Percentiles rank a stretch among this genome's conserved stretches.
Evolutionary conservation across 2,329 filamentous ascomycete species (phyloP).

Genomic region (Thermomyces lanuginosus): DNA sequence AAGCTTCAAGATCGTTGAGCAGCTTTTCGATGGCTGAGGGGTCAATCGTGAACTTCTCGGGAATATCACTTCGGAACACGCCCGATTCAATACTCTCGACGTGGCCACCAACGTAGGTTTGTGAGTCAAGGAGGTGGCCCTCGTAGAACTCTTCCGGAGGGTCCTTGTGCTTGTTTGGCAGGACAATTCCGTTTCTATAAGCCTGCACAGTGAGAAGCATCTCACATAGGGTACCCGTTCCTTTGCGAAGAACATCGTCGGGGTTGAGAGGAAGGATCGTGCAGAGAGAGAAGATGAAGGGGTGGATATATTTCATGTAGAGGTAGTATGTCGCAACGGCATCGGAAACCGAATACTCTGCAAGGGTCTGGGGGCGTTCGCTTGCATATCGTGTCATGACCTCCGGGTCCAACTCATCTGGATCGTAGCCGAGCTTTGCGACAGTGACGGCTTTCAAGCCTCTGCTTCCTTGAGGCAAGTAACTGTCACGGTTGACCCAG

Average conservation of each 20-base stretch:
- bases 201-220: slow-evolving; percentile 99
- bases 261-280: slow-evolving; percentile 88
- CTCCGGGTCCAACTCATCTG: slow-evolving; percentile 92
- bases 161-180: slow-evolving; percentile 90
- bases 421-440: slow-evolving; percentile 94
- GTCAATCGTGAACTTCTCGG: slow-evolving; percentile 86
- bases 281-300: slow-evolving; percentile 96
- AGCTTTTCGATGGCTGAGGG: slow-evolving; percentile 78
- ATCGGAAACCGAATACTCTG: slow-evolving; percentile 97
- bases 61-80: slow-evolving; percentile 90
- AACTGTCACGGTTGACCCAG: slow-evolving; percentile 98
- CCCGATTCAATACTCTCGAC: slow-evolving; percentile 98
- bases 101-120: slow-evolving; percentile 96
- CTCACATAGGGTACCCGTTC: slow-evolving; percentile 95
- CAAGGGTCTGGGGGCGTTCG: slow-evolving; percentile 82
- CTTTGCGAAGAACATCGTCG: slow-evolving; percentile 85
- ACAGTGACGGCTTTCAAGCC: slow-evolving; percentile 95
- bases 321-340: slow-evolving; percentile 97
- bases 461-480: slow-evolving; percentile 89
- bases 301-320: slow-evolving; percentile 99
- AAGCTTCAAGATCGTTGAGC: slow-evolving; percentile 68
- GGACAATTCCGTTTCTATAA: slow-evolving; percentile 74
- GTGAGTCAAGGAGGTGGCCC: slow-evolving; percentile 84
- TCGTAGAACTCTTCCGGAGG: slow-evolving; percentile 92
- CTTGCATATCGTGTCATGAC: slow-evolving; percentile 81